Evolutionary conservation across 1,284 basidiomycete species (phyloP), one percentile per base, ranked within the genome.

Genomic region (Rhodotorula sp.): DNA sequence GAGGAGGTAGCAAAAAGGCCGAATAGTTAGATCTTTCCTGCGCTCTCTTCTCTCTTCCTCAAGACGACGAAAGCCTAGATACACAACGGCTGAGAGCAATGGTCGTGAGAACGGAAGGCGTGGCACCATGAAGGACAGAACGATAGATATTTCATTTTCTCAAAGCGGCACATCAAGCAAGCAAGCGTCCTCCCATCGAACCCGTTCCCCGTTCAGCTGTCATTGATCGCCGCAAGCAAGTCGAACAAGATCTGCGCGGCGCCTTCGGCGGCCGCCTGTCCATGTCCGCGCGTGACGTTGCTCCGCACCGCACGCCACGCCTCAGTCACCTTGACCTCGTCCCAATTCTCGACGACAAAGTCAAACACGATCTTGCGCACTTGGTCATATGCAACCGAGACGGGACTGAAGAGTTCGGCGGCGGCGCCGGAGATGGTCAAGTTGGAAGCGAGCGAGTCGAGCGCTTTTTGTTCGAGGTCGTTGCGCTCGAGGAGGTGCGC

Each of bases 1-100:
- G 78, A 2, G 62, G 52, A 7, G 31, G 52, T n/a, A n/a, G 52
- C 6, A 26, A 56, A 18, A 29, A 56, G 54, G 26, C 54, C 26
- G n/a, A 29, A 14, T 26, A 29, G 54, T 26, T 16, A 6, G 26
- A 12, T 26, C n/a, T 15, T 56, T 14, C 16, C 16, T 26, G 5
- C 16, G 52, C n/a, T 14, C n/a, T n/a, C 15, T 26, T 56, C 29
- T 29, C 29, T 29, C 29, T 29, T 29, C 29, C 29, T 29, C 29
- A 29, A 43, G 39, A 43, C 39, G 39, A 43, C 10, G 39, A 43
- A 43, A 43, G 39, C 39, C 39, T 43, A 12, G 39, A 43, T 43
- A 43, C 10, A 43, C 49, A 6, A 1, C 21, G 49, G 49, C 49
- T 51, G 39, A 12, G 10, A 12, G 1, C 10, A 14, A 1, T 43